Evolutionary conservation across 1,139 yeast genomes (phyloP), one percentile per base, ranked within the genome.

Genomic region (Petasospora rhodanensis): DNA sequence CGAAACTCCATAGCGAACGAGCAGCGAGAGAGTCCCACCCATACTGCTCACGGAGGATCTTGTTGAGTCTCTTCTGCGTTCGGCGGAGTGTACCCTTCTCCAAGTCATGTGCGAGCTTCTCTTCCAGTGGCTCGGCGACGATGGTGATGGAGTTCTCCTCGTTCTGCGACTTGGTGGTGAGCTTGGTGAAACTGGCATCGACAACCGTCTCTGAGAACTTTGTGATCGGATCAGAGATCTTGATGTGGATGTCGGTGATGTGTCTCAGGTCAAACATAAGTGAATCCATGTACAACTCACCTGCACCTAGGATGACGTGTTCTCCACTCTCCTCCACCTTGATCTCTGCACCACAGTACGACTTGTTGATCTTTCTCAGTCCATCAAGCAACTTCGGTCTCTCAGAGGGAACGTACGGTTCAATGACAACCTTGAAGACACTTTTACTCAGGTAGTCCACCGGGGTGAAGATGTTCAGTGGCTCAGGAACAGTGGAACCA

Each of bases 301-400:
- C 98, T 4, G 87, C 76, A 0, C 93, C 96, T 18, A 79, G 53
- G 2, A 93, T 55, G 1, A 79, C 77, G 54, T 82, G 86, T 49
- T 89, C 97, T 2, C 97, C 96, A 37, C 89, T 81, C 46, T 84
- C 95, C 54, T 86, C 96, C 1, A 83, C 89, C 42, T 71, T 76
- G 7, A 85, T 64, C 18, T 69, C 68, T 22, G 79, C 66, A 6
- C 89, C 77, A 11, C 83, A 69, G 51, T 84, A 89, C 1, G 80
- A 63, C 43, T 73, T 76, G 43, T 72, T 72, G 17, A 82, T 63
- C 37, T 68, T 73, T 40, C 82, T 66, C 31, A 91, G 61, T 0
- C 89, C 87, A 14, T 74, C 79, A 12, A 81, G 62, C 51, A 89
- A 64, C 41, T 72, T 71, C 0, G 95, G 93, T 16, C 84, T 61